phyloP scores from a whole-genome alignment of 345 rosid genomes.

The Salix koriyanagi region DNA sequence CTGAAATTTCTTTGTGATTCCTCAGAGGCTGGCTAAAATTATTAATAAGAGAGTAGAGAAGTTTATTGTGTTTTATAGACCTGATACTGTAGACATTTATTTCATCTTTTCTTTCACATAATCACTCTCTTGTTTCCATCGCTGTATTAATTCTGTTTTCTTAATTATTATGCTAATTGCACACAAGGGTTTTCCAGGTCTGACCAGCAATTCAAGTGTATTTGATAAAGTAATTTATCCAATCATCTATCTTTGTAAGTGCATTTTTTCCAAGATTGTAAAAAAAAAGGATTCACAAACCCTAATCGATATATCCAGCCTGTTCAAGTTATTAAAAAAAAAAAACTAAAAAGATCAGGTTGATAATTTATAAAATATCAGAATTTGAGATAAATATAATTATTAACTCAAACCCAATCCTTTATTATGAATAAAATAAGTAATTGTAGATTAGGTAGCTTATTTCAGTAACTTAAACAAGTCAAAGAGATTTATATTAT shows the following conservation, averaged over 20 bases:
- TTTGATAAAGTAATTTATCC: constrained; percentile 56
- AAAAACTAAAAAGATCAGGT: too few species aligned
- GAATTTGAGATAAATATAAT: too few species aligned
- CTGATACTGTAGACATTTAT: constrained; percentile 41
- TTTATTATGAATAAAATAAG: too few species aligned
- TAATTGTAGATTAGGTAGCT: too few species aligned
- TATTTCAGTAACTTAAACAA: too few species aligned
- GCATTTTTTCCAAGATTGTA: too few species aligned
- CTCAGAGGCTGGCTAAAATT: constrained; percentile 67
- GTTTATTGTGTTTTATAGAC: constrained; percentile 41
- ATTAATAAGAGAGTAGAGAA: constrained; percentile 68
- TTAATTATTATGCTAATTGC: background rate
- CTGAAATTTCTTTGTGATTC: constrained; percentile 1
- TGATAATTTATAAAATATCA: too few species aligned
- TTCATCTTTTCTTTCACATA: constrained; percentile 3
- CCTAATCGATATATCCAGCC: too few species aligned
- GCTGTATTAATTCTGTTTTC: background rate
- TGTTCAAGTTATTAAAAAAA: too few species aligned
- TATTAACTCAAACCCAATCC: too few species aligned
- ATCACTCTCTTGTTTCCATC: background rate
- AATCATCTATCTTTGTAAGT: constrained; percentile 42
- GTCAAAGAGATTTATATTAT: too few species aligned
- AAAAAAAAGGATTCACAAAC: too few species aligned
- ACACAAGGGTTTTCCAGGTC: constrained; percentile 36
- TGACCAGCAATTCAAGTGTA: constrained; percentile 33